These are phyloP conservation scores for Ceratocystis diversiconidia DNA, from an alignment of 2,329 filamentous ascomycete species.

Conservation along the genomic window DNA sequence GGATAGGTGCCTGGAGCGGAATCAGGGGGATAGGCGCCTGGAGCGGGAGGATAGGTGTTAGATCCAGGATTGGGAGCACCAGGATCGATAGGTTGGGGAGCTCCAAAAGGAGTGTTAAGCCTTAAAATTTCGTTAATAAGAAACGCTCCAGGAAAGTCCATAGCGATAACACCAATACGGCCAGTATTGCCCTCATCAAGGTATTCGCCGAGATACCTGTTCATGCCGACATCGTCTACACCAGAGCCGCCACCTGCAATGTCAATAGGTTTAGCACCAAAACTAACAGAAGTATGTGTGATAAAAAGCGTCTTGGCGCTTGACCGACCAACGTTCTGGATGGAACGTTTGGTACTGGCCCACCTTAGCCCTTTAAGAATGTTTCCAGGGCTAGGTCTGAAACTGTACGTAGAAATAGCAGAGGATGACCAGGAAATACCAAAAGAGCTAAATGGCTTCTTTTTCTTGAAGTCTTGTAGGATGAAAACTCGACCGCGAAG, in stretches of 20 bases:
- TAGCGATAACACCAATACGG: conserved; percentile 33
- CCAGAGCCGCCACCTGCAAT: conserved; percentile 31
- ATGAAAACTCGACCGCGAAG: conserved; percentile 34
- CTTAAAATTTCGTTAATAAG: conserved; percentile 31
- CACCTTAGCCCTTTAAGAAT: conserved; percentile 24
- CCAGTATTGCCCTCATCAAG: conserved; percentile 22
- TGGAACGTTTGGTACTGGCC: conserved; percentile 21
- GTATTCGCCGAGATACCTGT: conserved; percentile 34
- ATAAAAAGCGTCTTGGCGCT: conserved; percentile 23
- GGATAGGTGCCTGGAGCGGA: too few relatives aligned
- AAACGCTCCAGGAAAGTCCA: conserved; percentile 33
- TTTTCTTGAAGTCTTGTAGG: conserved; percentile 30
- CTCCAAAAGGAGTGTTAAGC: conserved; percentile 24
- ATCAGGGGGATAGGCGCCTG: too few relatives aligned
- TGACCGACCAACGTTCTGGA: conserved; percentile 23
- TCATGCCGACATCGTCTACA: conserved; percentile 27
- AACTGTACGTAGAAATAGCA: conserved; percentile 33
- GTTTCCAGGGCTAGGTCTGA: conserved; percentile 30
- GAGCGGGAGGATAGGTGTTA: too few relatives aligned
- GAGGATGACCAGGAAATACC: conserved; percentile 28
- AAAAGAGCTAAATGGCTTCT: conserved; percentile 21
- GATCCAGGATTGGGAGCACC: too few relatives aligned
- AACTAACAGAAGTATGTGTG: background rate
- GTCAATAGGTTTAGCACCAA: conserved; percentile 28
- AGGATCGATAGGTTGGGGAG: too few relatives aligned